A percentile compares a stretch with the other conserved stretches of the same genome.
These are phyloP conservation scores for Tricladium varicosporioides DNA, from an alignment of 2,329 filamentous ascomycete genomes.

Conservation along the genomic window DNA sequence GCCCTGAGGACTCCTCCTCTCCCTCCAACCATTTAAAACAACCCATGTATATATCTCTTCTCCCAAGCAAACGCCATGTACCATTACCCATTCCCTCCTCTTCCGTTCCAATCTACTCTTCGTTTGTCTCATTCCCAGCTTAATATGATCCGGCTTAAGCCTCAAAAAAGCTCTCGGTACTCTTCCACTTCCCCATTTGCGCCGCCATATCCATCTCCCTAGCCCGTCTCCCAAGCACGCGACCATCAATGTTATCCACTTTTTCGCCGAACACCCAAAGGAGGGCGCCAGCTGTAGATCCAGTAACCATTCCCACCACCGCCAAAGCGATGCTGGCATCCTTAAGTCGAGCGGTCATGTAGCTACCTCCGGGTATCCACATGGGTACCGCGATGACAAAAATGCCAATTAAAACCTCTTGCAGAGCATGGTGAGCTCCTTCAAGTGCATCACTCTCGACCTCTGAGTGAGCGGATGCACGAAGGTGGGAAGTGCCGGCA, in stretches of 20 bases:
- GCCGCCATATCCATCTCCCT: constrained; percentile 1
- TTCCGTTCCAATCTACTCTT: neutral
- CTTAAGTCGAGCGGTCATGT: constrained; percentile 16
- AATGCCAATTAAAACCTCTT: constrained; percentile 21
- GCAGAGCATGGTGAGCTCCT: constrained; percentile 7
- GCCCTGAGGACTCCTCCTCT: too few relatives aligned
- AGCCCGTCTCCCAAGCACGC: constrained; percentile 13
- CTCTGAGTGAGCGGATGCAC: neutral
- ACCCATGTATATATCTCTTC: neutral
- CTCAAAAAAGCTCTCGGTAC: constrained; percentile 15
- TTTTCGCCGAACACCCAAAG: constrained; percentile 18
- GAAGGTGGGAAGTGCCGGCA: constrained; percentile 3
- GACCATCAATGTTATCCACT: constrained; percentile 15
- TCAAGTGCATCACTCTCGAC: constrained; percentile 1
- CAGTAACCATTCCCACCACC: constrained; percentile 20
- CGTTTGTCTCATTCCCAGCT: too few relatives aligned
- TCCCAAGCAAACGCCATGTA: too few relatives aligned
- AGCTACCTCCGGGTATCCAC: constrained; percentile 14
- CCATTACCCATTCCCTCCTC: neutral
- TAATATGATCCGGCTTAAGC: too few relatives aligned
- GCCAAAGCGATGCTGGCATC: constrained; percentile 18
- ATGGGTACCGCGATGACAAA: constrained; percentile 24
- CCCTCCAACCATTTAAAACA: neutral
- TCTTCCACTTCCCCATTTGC: constrained; percentile 15
- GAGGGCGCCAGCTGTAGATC: constrained; percentile 14